Base-by-base conservation (phyloP, 73 alveolate species). In the Blepharisma japonicum region DNA sequence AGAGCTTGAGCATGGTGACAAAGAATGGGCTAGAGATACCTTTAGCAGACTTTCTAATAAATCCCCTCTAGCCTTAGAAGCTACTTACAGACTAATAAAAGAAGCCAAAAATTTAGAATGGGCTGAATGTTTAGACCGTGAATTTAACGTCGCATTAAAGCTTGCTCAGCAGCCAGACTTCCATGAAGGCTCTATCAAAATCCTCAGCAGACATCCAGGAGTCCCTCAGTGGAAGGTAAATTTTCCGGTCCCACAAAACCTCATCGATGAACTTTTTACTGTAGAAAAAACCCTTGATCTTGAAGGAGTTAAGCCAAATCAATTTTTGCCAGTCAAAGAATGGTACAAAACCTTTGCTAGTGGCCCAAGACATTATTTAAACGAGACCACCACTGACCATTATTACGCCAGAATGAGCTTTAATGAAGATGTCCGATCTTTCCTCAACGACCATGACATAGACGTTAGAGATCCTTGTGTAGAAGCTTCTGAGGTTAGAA, bases 251-350 rank as follows among this genome's bases (percentile, higher is more conserved):
- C 14, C 47, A 8, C 39, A 25, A 14, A 39, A 61, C 74, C 74
- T 14, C 18, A 39, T 61, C 47, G 49, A 18, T 20, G 74, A 61
- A 5, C 39, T 61, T 14, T 18, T 14, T 3, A 61, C 14, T 2
- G 11, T 9, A 20, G 74, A 61, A 14, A 25, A n/a, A 61, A 20
- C 38, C 14, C 47, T 61, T 3, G 74, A 61, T 25, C 14, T 61
- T 1, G 47, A 61, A 8, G 38, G 47, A 61, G 42, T 32, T 1
- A 61, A 61, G 23, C 74, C 74, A 14, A 9, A 61, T 2, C 74
- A 61, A 25, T 25, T 61, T 14, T 39, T 61, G 39, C 74, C 74
- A 0, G 74, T 61, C 74, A 61, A 61, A 25, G 50, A 61, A 9
- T 61, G 14, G 18, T 61, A 18, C 47, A 0, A 25, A 14, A 39